Evolutionary conservation across 2,329 filamentous ascomycete species (phyloP).

Genomic region (Drechmeria coniospora): DNA sequence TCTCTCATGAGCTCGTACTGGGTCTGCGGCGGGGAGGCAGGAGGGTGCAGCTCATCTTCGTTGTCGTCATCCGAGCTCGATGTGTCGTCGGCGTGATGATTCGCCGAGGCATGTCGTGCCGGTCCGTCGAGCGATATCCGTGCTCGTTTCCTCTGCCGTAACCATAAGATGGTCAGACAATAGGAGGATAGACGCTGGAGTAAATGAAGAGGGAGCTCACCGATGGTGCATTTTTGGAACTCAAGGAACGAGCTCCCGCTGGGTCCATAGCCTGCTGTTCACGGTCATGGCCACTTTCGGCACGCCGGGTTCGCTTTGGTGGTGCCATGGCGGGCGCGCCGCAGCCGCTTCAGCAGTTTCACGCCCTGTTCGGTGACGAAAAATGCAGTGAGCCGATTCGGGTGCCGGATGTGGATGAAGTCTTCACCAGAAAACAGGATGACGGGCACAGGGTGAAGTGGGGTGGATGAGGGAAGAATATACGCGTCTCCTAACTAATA

Average conservation of each 20-base stretch:
- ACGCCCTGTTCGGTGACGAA: no score
- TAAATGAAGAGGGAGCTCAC: neutral
- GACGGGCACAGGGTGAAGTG: no score
- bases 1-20: slow-evolving; percentile 50
- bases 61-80: slow-evolving; percentile 8
- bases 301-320: slow-evolving; percentile 26
- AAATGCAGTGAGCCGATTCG: no score
- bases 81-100: slow-evolving; percentile 7
- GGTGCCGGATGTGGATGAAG: no score
- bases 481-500: no score
- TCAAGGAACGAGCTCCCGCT: no score
- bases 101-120: slow-evolving; percentile 5
- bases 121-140: slow-evolving; percentile 15
- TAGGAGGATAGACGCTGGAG: neutral
- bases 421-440: no score
- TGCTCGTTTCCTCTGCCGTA: slow-evolving; percentile 16
- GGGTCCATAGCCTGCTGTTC: no score
- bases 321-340: slow-evolving; percentile 11
- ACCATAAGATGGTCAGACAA: slow-evolving; percentile 6
- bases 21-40: slow-evolving; percentile 29
- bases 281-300: neutral
- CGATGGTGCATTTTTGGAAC: slow-evolving; percentile 13
- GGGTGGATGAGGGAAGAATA: no score
- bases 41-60: no score
- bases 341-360: neutral